Evolutionary conservation across 805 yeast species (phyloP).

Genomic region (Debaryomyces castellii): DNA sequence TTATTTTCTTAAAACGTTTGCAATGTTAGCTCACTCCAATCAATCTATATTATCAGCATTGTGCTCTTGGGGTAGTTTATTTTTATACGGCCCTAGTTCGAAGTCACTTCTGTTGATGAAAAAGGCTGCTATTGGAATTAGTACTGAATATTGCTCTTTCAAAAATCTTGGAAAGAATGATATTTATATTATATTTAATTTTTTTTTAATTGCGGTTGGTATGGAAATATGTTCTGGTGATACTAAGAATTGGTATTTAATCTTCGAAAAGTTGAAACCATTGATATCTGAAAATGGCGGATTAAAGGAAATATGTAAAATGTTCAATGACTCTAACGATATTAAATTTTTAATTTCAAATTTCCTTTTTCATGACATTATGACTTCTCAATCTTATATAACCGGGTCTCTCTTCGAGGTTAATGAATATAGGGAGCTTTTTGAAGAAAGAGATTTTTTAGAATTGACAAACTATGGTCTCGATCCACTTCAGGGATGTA

Average conservation of each 20-base stretch:
- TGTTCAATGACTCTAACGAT: constrained; percentile 17
- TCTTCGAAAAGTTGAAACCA: constrained; percentile 8
- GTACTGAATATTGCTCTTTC: constrained; percentile 6
- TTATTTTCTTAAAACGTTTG: constrained; percentile 4
- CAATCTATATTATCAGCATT: constrained; percentile 4
- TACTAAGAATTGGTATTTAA: constrained; percentile 13
- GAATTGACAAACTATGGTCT: constrained; percentile 17
- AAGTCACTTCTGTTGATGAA: background rate
- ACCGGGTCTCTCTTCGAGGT: constrained; percentile 15
- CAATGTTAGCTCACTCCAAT: constrained; percentile 2
- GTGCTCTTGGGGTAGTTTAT: constrained; percentile 5
- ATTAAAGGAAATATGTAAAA: constrained; percentile 3
- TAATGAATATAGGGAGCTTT: constrained; percentile 10
- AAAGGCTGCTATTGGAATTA: background rate
- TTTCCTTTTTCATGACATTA: constrained; percentile 20
- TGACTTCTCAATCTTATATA: constrained; percentile 14
- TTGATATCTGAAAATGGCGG: constrained; percentile 17
- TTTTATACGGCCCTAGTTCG: background rate
- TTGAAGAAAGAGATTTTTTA: constrained; percentile 13
- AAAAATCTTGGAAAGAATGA: constrained; percentile 14
- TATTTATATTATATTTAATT: constrained; percentile 15
- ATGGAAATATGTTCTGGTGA: constrained; percentile 20
- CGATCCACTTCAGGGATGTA: constrained; percentile 24
- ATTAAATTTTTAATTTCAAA: constrained; percentile 18
- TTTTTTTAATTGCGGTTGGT: constrained; percentile 12